Conservation (phyloP, 2,329 filamentous ascomycete genomes). For the Leptodontidium sp. region DNA sequence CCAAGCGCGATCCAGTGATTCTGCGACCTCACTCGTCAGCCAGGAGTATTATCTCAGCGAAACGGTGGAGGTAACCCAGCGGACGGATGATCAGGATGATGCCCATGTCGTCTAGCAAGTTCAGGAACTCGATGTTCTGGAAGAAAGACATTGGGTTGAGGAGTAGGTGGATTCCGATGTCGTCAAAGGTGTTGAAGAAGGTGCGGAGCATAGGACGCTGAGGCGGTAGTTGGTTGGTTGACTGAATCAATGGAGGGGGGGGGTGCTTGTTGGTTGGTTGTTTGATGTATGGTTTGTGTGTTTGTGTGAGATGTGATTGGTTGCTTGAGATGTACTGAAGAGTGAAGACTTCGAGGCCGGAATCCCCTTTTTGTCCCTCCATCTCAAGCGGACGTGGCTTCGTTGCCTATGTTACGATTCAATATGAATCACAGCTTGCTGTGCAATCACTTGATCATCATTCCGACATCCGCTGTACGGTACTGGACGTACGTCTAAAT, state of each 20-base stretch:
- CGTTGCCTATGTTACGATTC: background rate
- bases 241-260: background rate
- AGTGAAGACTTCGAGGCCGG: background rate
- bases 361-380: constrained; percentile 3
- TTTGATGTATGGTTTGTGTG: no score
- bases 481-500: background rate
- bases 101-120: constrained; percentile 40
- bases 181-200: constrained; percentile 40
- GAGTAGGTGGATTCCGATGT: constrained; percentile 39
- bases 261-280: background rate
- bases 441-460: constrained; percentile 13
- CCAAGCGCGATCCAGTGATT: constrained; percentile 17
- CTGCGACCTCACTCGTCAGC: constrained; percentile 19
- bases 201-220: constrained; percentile 3
- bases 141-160: constrained; percentile 33
- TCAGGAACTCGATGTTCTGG: constrained; percentile 30
- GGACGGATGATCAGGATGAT: constrained; percentile 37
- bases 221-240: background rate
- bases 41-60: constrained; percentile 27
- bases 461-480: background rate
- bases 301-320: background rate
- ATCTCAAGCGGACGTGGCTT: constrained; percentile 9
- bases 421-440: constrained; percentile 22
- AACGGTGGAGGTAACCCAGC: constrained; percentile 32
- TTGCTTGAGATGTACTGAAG: background rate